Evolutionary conservation across 805 yeast species (phyloP).

Genomic region (Candida vartiovaarae): DNA sequence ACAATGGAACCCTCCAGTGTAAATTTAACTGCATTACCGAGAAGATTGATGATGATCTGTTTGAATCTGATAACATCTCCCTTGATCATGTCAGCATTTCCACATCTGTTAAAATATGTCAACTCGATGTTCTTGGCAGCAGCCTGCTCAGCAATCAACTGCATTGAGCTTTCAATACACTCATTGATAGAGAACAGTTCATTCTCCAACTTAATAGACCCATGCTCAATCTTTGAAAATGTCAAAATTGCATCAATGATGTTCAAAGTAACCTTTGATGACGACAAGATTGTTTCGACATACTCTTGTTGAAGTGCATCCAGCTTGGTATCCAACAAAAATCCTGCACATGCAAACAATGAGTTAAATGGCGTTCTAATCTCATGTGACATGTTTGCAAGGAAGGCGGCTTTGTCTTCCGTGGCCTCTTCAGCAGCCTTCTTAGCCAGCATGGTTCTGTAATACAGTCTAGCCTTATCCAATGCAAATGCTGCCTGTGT

Average conservation of each 20-base stretch:
- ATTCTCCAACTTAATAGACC: conserved; percentile 79
- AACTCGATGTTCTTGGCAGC: conserved; percentile 73
- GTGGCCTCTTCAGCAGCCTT: conserved; percentile 90
- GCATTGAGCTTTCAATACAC: conserved; percentile 80
- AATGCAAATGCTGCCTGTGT: conserved; percentile 48
- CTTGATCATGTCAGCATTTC: conserved; percentile 71
- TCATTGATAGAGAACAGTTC: conserved; percentile 77
- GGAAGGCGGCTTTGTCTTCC: conserved; percentile 77
- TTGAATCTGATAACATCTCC: conserved; percentile 82
- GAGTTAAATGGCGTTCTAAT: conserved; percentile 89
- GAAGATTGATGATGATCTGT: conserved; percentile 74
- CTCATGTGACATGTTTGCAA: conserved; percentile 83
- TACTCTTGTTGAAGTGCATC: conserved; percentile 86
- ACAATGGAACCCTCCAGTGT: conserved; percentile 77
- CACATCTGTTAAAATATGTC: conserved; percentile 70
- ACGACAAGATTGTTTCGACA: conserved; percentile 78
- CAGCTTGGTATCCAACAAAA: conserved; percentile 75
- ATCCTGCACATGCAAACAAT: conserved; percentile 85
- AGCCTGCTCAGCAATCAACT: conserved; percentile 81
- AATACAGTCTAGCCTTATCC: conserved; percentile 38
- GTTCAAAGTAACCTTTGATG: conserved; percentile 78
- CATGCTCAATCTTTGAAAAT: conserved; percentile 87
- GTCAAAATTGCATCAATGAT: conserved; percentile 85
- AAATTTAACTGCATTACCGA: conserved; percentile 83
- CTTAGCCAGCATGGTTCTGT: conserved; percentile 55